These are phyloP conservation scores for Backusella liffmaniae DNA, from an alignment of 192 early-diverging fungal genomes.

Conservation along the genomic window DNA sequence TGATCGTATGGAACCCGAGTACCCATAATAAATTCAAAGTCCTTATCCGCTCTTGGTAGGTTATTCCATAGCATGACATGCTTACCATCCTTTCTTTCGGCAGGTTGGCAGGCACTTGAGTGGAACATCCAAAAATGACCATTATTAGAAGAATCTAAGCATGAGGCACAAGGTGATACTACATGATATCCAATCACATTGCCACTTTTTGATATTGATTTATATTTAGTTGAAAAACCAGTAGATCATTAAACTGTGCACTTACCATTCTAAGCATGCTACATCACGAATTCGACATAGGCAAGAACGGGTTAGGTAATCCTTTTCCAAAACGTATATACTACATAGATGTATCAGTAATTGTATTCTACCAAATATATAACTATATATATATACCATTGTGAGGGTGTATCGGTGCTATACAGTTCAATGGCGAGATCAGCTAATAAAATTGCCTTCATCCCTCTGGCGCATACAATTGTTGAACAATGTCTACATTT, in stretches of 20 bases:
- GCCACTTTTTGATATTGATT: constrained; percentile 32
- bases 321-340: constrained; percentile 75
- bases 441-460: constrained; percentile 81
- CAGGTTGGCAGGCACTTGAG: constrained; percentile 34
- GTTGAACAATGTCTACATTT: constrained; percentile 64
- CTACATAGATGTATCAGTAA: constrained; percentile 33
- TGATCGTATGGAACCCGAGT: constrained; percentile 21
- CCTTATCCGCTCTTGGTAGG: constrained; percentile 33
- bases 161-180: constrained; percentile 58
- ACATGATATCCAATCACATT: constrained; percentile 79
- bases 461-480: constrained; percentile 66
- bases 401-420: constrained; percentile 66
- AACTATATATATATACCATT: constrained; percentile 43
- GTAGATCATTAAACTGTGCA: background rate
- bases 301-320: constrained; percentile 78
- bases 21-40: constrained; percentile 27
- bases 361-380: background rate
- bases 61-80: constrained; percentile 27
- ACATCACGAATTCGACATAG: constrained; percentile 77
- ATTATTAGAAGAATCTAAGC: constrained; percentile 58
- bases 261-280: constrained; percentile 74
- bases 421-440: constrained; percentile 77
- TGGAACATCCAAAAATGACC: constrained; percentile 70
- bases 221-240: background rate
- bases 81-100: constrained; percentile 27